Conservation (phyloP, 345 rosid genomes). For the Eucalyptus sp. region DNA sequence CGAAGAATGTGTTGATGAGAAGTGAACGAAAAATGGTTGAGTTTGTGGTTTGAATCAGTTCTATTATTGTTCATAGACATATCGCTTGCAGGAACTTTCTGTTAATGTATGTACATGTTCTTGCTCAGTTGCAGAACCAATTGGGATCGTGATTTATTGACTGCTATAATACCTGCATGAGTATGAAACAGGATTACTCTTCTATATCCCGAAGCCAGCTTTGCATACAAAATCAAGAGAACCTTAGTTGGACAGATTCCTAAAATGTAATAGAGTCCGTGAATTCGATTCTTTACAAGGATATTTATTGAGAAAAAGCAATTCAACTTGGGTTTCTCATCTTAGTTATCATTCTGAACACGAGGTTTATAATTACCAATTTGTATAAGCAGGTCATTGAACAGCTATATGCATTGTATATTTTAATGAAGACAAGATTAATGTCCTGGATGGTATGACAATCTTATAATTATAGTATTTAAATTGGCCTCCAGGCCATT, state of each 20-base stretch:
- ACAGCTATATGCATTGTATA: background rate
- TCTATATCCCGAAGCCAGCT: background rate
- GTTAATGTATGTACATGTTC: too few species aligned
- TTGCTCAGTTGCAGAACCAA: too few species aligned
- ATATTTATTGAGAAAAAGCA: background rate
- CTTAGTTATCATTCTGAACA: background rate
- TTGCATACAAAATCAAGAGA: background rate
- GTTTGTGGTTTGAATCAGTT: too few species aligned
- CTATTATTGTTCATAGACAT: too few species aligned
- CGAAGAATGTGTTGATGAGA: too few species aligned
- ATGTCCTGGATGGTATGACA: background rate
- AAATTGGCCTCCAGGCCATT: background rate
- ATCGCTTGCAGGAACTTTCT: too few species aligned
- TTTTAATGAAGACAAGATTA: background rate
- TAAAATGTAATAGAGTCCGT: background rate
- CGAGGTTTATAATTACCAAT: background rate
- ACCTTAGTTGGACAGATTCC: background rate
- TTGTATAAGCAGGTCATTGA: background rate
- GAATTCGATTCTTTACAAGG: background rate
- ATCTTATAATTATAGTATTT: background rate
- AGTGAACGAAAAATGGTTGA: too few species aligned
- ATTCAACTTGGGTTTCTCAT: background rate
- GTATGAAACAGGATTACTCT: background rate
- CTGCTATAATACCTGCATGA: too few species aligned
- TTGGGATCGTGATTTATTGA: too few species aligned